A percentile compares a stretch with the other conserved stretches of the same genome.
phyloP scores from a whole-genome alignment of 2,329 filamentous ascomycete genomes.

The Fusarium sp. region DNA sequence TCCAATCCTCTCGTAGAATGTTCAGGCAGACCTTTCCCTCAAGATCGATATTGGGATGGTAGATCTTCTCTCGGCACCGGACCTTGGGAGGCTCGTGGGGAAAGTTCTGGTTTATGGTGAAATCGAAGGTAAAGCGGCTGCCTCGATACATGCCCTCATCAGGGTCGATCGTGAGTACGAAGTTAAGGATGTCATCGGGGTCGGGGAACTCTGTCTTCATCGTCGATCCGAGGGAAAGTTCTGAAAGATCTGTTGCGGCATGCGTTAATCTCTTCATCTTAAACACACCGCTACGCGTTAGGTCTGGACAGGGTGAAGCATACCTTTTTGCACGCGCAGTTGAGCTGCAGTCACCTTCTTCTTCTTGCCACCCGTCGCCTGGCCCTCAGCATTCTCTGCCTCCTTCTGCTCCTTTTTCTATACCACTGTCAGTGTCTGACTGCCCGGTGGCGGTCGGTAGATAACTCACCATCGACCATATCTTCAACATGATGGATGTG shows the following conservation, averaged over 20 bases:
- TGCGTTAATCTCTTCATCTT: constrained; percentile 11
- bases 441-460: not conserved
- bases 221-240: constrained; percentile 79
- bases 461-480: constrained; percentile 90
- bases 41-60: constrained; percentile 98
- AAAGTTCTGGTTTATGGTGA: constrained; percentile 93
- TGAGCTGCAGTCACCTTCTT: constrained; percentile 99
- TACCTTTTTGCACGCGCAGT: constrained; percentile 95
- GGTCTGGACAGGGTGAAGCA: not conserved
- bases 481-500: constrained; percentile 85
- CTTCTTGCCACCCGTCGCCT: constrained; percentile 81
- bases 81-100: constrained; percentile 98
- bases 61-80: constrained; percentile 96
- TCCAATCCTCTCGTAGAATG: constrained; percentile 98
- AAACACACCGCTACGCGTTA: not conserved
- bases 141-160: constrained; percentile 91
- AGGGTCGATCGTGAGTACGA: constrained; percentile 81
- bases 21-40: constrained; percentile 98
- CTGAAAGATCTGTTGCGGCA: constrained; percentile 72
- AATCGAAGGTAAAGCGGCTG: constrained; percentile 88
- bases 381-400: constrained; percentile 82
- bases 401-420: constrained; percentile 98
- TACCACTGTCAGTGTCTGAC: constrained; percentile 39
- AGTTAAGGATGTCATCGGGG: constrained; percentile 87
- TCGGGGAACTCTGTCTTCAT: constrained; percentile 86